A percentile compares a stretch with the other conserved stretches of the same genome.
Conservation (phyloP, 2,329 filamentous ascomycete species). For the Fusarium sp. region DNA sequence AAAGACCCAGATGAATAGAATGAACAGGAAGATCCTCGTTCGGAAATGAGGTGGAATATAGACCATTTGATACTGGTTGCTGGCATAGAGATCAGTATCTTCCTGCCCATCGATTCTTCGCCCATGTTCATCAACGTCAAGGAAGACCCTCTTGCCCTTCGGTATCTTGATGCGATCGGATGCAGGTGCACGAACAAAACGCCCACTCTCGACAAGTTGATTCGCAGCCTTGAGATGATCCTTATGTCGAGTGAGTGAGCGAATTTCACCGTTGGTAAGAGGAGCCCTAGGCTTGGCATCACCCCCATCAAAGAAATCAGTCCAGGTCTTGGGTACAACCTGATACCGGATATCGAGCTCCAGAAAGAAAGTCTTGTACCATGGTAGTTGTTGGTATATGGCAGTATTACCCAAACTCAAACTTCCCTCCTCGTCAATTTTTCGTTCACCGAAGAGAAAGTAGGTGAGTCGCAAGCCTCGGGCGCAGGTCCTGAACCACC, state of each 20-base stretch:
- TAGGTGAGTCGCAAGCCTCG: conserved; percentile 82
- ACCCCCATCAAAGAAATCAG: conserved; percentile 60
- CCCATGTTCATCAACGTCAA: conserved; percentile 72
- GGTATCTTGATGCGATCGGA: conserved; percentile 95
- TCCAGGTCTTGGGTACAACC: conserved; percentile 67
- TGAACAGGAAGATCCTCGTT: conserved; percentile 82
- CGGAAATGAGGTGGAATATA: conserved; percentile 89
- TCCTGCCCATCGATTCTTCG: conserved; percentile 69
- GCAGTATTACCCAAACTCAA: conserved; percentile 57
- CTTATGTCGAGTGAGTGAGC: conserved; percentile 52
- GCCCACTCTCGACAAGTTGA: conserved; percentile 74
- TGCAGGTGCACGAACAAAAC: conserved; percentile 90
- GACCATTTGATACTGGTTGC: conserved; percentile 73
- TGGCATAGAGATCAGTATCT: conserved; percentile 61
- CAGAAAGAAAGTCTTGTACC: conserved; percentile 57
- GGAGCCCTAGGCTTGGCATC: conserved; percentile 53
- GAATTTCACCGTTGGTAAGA: conserved; percentile 50
- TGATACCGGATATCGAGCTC: conserved; percentile 53
- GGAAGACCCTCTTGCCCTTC: conserved; percentile 82
- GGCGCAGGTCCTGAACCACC: conserved; percentile 95
- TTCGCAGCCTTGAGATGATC: conserved; percentile 56
- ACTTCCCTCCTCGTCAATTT: conserved; percentile 81
- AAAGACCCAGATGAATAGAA: conserved; percentile 91
- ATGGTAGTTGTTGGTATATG: conserved; percentile 45
- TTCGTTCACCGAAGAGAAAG: conserved; percentile 90